Conservation (phyloP, 345 rosid species). For the Eucalyptus globulus region DNA sequence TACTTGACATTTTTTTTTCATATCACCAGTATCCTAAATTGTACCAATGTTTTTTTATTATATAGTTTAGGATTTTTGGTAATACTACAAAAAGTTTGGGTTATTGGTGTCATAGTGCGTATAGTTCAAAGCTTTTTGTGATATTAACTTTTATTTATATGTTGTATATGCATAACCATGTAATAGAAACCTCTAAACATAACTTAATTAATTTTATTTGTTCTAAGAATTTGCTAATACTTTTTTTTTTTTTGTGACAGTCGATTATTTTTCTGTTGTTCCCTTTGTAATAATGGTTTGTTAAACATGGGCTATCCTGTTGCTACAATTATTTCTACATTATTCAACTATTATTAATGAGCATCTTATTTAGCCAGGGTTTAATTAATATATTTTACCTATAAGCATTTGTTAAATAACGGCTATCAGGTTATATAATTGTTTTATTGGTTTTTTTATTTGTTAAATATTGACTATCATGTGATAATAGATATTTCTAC, state of each 20-base stretch:
- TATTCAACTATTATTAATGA: not conserved
- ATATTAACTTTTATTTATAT: too few relatives aligned
- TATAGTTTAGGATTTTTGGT: not conserved
- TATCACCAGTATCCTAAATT: not conserved
- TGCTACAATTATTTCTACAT: not conserved
- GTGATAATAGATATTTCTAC: not conserved
- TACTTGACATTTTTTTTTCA: not conserved
- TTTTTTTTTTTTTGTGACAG: not conserved
- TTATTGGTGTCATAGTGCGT: not conserved
- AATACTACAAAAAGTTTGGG: not conserved
- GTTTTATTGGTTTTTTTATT: not conserved
- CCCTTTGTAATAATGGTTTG: not conserved
- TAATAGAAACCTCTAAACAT: not conserved
- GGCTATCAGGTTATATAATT: not conserved
- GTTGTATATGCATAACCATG: not conserved
- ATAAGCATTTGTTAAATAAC: not conserved
- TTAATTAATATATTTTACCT: not conserved
- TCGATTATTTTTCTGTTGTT: not conserved
- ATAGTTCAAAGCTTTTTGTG: fast-evolving
- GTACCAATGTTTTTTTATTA: not conserved
- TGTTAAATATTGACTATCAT: not conserved
- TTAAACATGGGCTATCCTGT: not conserved
- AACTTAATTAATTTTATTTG: too few relatives aligned
- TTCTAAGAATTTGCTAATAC: not conserved
- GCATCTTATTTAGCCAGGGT: not conserved